Evolutionary conservation across 768 basidiomycete genomes (phyloP).

Genomic region (Naganishia vishniacii): DNA sequence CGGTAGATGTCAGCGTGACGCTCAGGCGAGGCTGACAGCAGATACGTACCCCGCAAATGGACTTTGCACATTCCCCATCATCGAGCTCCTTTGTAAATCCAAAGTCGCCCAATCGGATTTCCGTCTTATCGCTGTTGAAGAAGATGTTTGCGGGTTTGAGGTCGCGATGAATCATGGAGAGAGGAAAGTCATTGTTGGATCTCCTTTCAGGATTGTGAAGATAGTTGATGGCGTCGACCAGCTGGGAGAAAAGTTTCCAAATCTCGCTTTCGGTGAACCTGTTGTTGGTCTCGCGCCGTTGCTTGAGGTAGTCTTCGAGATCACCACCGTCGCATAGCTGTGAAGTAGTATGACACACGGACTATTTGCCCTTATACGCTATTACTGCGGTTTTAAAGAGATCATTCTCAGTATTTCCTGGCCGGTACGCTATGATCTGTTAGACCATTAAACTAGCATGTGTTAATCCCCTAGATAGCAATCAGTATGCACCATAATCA

Average conservation of each 20-base stretch:
- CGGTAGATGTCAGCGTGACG: too few species aligned
- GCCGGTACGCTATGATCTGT: slow-evolving; percentile 7
- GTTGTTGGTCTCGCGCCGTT: neutral
- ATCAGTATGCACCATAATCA: slow-evolving; percentile 11
- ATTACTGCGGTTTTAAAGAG: slow-evolving; percentile 1
- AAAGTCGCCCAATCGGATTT: neutral
- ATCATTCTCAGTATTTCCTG: slow-evolving; percentile 10
- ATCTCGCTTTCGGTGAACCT: neutral
- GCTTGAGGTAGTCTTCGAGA: neutral
- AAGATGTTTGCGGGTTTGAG: neutral
- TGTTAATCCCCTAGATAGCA: slow-evolving; percentile 11
- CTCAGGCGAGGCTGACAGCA: too few species aligned
- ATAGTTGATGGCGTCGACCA: neutral
- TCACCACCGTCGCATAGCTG: neutral
- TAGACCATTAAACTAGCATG: slow-evolving; percentile 11
- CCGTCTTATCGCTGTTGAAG: neutral
- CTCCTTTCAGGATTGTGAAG: neutral
- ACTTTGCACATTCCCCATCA: neutral
- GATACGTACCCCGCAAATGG: neutral
- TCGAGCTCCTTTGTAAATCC: neutral
- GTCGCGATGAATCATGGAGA: neutral
- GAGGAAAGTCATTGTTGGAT: neutral
- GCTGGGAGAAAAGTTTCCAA: neutral
- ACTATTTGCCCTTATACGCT: slow-evolving; percentile 1
- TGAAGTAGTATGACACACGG: neutral